Conservation (phyloP, 2,329 filamentous ascomycete species). For the Bipolaris cookei region DNA sequence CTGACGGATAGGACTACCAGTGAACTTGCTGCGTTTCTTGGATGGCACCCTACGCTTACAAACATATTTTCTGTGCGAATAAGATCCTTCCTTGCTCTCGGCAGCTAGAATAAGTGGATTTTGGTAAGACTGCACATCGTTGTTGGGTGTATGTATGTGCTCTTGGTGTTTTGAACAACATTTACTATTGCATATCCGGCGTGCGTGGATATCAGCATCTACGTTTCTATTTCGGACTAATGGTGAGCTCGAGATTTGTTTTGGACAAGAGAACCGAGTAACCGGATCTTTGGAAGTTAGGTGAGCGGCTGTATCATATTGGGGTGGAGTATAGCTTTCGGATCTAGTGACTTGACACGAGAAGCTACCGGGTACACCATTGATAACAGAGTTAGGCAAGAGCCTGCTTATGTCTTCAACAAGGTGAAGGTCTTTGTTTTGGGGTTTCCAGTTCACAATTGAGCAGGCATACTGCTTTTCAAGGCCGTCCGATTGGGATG, state of each 20-base stretch:
- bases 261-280: background rate
- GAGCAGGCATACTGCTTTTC: slow-evolving; percentile 58
- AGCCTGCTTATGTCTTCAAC: slow-evolving; percentile 35
- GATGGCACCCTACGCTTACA: background rate
- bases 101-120: background rate
- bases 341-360: slow-evolving; percentile 4
- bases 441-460: slow-evolving; percentile 59
- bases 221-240: background rate
- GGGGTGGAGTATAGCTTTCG: slow-evolving; percentile 1
- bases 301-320: background rate
- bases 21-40: background rate
- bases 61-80: background rate
- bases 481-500: slow-evolving; percentile 55
- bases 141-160: background rate
- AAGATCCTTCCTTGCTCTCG: background rate
- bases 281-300: slow-evolving; percentile 4
- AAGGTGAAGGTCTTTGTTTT: slow-evolving; percentile 32
- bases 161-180: background rate
- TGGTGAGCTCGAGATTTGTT: background rate
- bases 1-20: background rate
- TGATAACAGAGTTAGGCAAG: background rate
- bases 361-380: background rate
- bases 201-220: background rate
- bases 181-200: background rate
- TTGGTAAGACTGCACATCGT: background rate